A percentile compares a stretch with the other conserved stretches of the same genome.
phyloP scores from a whole-genome alignment of 495 filamentous ascomycete genomes.

The Achaetomiella virescens region DNA sequence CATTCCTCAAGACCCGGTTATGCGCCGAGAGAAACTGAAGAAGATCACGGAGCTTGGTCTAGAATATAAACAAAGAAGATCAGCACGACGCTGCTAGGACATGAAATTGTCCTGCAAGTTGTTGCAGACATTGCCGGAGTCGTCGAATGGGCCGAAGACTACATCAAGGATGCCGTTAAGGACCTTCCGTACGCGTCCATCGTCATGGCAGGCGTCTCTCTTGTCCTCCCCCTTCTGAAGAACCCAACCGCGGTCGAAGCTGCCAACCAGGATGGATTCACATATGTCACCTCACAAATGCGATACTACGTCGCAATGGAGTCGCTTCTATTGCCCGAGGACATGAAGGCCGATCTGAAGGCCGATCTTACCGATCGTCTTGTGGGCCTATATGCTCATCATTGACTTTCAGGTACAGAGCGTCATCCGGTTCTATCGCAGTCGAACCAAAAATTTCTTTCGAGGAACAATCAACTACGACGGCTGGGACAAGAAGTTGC shows the following conservation, averaged over 20 bases:
- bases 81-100: background rate
- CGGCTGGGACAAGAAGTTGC: no score
- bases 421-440: no score
- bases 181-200: conserved; percentile 22
- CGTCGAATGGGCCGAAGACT: conserved; percentile 17
- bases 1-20: background rate
- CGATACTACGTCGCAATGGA: conserved; percentile 22
- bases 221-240: conserved; percentile 23
- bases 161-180: conserved; percentile 19
- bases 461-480: no score
- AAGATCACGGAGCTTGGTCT: conserved; percentile 2
- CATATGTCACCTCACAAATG: conserved; percentile 22
- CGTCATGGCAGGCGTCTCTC: conserved; percentile 19
- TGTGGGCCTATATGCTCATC: no score
- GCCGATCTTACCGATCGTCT: no score
- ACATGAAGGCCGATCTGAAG: no score
- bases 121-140: conserved; percentile 7
- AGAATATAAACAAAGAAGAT: background rate
- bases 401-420: no score
- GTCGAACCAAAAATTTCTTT: no score
- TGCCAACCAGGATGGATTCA: conserved; percentile 21
- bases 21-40: conserved; percentile 1
- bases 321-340: conserved; percentile 21
- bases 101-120: conserved; percentile 3
- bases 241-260: conserved; percentile 16